A percentile compares a stretch with the other conserved stretches of the same genome.
Evolutionary conservation across 2,329 filamentous ascomycete genomes (phyloP).

Genomic region (Elsinoe batatas): DNA sequence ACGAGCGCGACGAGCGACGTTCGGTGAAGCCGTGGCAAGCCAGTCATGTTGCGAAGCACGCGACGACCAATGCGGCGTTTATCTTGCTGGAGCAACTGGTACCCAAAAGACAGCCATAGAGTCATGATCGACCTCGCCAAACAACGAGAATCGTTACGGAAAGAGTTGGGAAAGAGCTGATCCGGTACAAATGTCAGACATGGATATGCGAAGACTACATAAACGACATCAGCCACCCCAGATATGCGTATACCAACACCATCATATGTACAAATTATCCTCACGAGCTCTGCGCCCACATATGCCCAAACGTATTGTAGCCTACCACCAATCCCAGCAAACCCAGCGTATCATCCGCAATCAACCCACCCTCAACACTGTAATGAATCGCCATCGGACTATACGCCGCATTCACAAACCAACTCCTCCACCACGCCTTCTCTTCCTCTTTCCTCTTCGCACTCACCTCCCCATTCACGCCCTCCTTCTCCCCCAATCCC

Average conservation of each 20-base stretch:
- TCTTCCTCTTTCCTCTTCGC: constrained; percentile 34
- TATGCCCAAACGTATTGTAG: constrained; percentile 13
- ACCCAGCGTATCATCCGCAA: constrained; percentile 15
- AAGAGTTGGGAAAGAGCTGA: neutral
- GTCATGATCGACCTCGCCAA: neutral
- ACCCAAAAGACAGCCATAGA: neutral
- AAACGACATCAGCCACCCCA: neutral
- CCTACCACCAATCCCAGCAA: constrained; percentile 14
- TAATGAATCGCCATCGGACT: constrained; percentile 16
- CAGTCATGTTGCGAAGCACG: too few species aligned
- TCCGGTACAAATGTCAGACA: neutral
- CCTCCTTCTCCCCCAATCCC: constrained; percentile 24
- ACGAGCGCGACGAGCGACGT: neutral
- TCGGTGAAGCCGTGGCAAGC: neutral
- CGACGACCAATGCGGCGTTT: neutral
- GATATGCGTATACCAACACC: neutral
- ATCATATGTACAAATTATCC: neutral
- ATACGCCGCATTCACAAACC: constrained; percentile 16
- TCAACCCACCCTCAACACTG: constrained; percentile 14
- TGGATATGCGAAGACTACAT: neutral
- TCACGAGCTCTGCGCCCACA: constrained; percentile 15
- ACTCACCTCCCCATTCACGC: constrained; percentile 31
- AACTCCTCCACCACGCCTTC: constrained; percentile 28
- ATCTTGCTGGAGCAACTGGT: neutral
- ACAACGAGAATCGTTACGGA: neutral